Conservation (phyloP, 164 flowering plant genomes). For the Berberis thunbergii region DNA sequence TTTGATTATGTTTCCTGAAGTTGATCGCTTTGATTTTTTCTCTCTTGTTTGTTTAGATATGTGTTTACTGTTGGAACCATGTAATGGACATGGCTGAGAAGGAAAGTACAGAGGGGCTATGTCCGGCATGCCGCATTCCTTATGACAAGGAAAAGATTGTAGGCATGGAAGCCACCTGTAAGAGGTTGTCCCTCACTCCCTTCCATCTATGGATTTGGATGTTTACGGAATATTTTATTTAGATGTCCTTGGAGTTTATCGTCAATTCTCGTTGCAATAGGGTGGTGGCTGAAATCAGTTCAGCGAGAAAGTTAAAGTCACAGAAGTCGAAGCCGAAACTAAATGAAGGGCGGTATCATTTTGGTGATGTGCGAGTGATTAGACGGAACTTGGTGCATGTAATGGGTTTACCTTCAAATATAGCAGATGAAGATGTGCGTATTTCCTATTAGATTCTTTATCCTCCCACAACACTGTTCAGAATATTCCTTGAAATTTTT, state of each 20-base stretch:
- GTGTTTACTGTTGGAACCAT: constrained; percentile 98
- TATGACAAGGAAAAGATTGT: constrained; percentile 88
- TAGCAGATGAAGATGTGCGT: constrained; percentile 91
- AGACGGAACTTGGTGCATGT: constrained; percentile 89
- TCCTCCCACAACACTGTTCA: background rate
- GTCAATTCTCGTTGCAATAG: constrained; percentile 19
- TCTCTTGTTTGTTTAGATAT: constrained; percentile 31
- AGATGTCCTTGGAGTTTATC: background rate
- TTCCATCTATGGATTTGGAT: background rate
- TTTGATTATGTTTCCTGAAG: background rate
- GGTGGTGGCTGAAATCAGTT: constrained; percentile 64
- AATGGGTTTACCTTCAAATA: constrained; percentile 79
- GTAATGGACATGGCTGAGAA: constrained; percentile 95
- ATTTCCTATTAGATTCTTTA: background rate
- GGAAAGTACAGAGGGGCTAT: constrained; percentile 61
- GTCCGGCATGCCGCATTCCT: constrained; percentile 83
- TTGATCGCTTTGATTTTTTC: background rate
- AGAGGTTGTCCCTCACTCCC: constrained; percentile 32
- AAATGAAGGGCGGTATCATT: constrained; percentile 82
- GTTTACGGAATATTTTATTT: background rate
- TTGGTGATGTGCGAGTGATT: constrained; percentile 83
- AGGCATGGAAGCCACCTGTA: constrained; percentile 58
- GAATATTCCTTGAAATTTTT: background rate
- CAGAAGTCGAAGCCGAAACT: constrained; percentile 70
- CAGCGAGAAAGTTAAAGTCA: constrained; percentile 61